Base-by-base conservation (phyloP, 140 eudicot genomes). In the Erigeron philadelphicus region DNA sequence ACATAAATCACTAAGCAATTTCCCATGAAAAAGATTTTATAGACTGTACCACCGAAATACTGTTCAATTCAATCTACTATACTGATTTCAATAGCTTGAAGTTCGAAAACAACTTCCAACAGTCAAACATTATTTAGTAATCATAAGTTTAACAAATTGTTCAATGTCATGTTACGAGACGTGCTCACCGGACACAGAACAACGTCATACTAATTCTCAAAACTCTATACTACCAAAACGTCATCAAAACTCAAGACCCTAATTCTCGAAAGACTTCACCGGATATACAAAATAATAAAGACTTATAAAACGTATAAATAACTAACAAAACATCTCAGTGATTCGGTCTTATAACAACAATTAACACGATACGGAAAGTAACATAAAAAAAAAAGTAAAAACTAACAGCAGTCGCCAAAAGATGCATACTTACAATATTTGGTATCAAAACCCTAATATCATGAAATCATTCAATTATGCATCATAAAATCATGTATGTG, bases 141-240 rank as follows among this genome's bases (percentile, higher is more conserved):
- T 48, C 6, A 46, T n/a, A 59, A 25, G 35, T 31, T 15, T 56
- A 1, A 45, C 64, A 66, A 44, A 13, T 21, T 15, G 57, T 58
- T 31, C 68, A 57, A 66, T 42, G 43, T n/a, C 61, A 66, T 31
- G 16, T 7, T 75, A 66, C 73, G 57, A 65, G 46, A 49, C 40
- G 53, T 64, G 47, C 58, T 52, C 47, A 40, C 8, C 6, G 16
- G 25, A 62, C 16, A 53, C 59, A 53, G 18, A 7, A 25, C 11
- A 1, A 25, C 11, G 11, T 19, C 15, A 11, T 43, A 45, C n/a
- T 64, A 41, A 41, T 53, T 59, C n/a, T 15, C 59, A 53, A 16
- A 25, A 53, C 56, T n/a, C 11, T 2, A 15, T 31, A 31, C 38
- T 4, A 2, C 4, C 55, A 49, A 49, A 49, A 49, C 56, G 13